These are phyloP conservation scores for Boletus sp. DNA, from an alignment of 768 basidiomycete genomes.

Conservation along the genomic window DNA sequence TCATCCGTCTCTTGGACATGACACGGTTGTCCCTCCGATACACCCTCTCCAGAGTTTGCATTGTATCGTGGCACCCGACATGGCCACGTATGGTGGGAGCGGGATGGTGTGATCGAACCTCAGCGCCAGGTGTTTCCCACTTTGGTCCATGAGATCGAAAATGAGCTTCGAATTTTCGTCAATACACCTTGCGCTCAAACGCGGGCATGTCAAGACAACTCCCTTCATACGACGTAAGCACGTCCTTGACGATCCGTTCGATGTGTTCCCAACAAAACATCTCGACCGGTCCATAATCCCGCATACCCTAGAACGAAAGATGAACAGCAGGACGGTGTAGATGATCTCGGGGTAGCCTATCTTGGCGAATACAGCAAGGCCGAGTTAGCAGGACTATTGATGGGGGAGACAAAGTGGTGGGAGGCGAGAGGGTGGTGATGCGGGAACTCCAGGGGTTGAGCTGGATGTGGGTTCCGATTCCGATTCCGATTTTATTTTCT, in stretches of 20 bases:
- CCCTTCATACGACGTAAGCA: constrained; percentile 87
- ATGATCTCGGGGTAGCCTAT: constrained; percentile 75
- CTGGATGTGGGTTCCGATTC: not conserved
- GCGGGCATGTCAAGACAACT: constrained; percentile 96
- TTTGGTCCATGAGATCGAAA: constrained; percentile 96
- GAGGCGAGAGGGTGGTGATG: constrained; percentile 45
- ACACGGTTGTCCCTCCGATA: constrained; percentile 96
- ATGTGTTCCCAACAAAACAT: constrained; percentile 91
- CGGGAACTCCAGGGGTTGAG: not conserved
- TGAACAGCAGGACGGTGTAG: constrained; percentile 41
- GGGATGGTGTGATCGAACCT: constrained; percentile 98
- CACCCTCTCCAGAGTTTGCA: constrained; percentile 96
- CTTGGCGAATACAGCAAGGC: constrained; percentile 66
- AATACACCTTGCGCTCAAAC: constrained; percentile 94
- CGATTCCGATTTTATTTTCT: too few species aligned
- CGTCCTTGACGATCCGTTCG: constrained; percentile 82
- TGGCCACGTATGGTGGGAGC: constrained; percentile 91
- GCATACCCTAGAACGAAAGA: constrained; percentile 67
- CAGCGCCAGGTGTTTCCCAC: constrained; percentile 91
- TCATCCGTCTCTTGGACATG: constrained; percentile 97
- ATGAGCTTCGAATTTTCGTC: constrained; percentile 93
- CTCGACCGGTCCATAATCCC: constrained; percentile 90
- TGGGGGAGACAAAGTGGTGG: constrained; percentile 63
- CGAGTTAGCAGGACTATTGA: constrained; percentile 61
- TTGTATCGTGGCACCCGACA: constrained; percentile 79